Conservation (phyloP, 1,284 basidiomycete species). For the Cutaneotrichosporon cyanovorans region DNA sequence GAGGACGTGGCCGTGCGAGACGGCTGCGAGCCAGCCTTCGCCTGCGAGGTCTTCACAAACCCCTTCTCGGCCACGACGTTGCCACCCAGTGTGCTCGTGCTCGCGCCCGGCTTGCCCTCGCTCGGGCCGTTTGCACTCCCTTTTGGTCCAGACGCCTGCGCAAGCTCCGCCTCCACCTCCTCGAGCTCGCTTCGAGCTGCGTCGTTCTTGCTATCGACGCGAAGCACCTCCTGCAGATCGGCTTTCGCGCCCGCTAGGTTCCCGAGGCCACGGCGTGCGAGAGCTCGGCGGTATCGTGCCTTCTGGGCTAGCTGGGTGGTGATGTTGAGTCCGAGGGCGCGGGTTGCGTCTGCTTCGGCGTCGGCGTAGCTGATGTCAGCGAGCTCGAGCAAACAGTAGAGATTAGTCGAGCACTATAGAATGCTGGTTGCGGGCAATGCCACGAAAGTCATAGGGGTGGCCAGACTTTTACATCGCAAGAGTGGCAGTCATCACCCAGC, state of each 20-base stretch:
- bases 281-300: conserved; percentile 37
- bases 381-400: not conserved
- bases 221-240: conserved; percentile 6
- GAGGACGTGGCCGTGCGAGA: too few species aligned
- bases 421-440: too few species aligned
- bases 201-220: conserved; percentile 24
- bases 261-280: conserved; percentile 33
- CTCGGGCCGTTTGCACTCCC: not conserved
- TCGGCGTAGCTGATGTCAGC: conserved; percentile 31
- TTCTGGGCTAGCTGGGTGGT: conserved; percentile 26
- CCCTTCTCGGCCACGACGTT: too few species aligned
- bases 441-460: too few species aligned
- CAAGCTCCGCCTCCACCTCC: conserved; percentile 19
- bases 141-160: not conserved
- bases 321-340: conserved; percentile 22
- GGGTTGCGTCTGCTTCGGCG: conserved; percentile 40
- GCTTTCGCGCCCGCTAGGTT: conserved; percentile 20
- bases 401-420: too few species aligned
- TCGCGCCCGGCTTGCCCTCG: not conserved
- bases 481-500: too few species aligned
- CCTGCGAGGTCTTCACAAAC: not conserved
- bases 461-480: too few species aligned
- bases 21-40: too few species aligned
- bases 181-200: conserved; percentile 28
- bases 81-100: too few species aligned